phyloP scores from a whole-genome alignment of 2,329 filamentous ascomycete species.

The Incumbomyces lentus region DNA sequence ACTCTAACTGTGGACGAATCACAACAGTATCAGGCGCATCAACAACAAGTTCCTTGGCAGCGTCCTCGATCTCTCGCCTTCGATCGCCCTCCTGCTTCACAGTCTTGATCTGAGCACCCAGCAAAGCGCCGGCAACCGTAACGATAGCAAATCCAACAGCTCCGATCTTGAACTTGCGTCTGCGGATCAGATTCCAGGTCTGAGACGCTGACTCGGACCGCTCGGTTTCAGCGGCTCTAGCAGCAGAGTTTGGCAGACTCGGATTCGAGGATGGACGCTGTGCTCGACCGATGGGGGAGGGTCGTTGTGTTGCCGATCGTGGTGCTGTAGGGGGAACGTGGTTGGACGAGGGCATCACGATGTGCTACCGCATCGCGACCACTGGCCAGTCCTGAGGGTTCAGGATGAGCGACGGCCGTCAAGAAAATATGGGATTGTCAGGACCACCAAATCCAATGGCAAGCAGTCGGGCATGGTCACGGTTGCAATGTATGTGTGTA shows the following conservation, averaged over 20 bases:
- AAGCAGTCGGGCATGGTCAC: too few species aligned
- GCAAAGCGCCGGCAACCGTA: not conserved
- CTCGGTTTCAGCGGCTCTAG: not conserved
- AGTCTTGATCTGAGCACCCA: constrained; percentile 4
- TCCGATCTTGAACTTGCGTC: not conserved
- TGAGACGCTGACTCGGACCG: not conserved
- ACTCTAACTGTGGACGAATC: too few species aligned
- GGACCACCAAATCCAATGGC: too few species aligned
- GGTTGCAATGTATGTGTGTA: too few species aligned
- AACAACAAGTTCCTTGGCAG: constrained; percentile 1
- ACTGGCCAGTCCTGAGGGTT: too few species aligned
- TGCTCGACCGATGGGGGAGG: not conserved
- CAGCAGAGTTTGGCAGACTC: not conserved
- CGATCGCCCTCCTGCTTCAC: constrained; percentile 4
- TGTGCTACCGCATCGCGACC: too few species aligned
- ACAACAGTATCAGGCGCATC: not conserved
- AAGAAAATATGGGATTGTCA: too few species aligned
- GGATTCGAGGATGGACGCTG: not conserved
- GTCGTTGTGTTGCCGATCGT: not conserved
- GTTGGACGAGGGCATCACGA: too few species aligned
- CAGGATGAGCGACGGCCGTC: too few species aligned
- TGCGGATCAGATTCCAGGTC: not conserved
- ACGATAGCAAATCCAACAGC: constrained; percentile 1
- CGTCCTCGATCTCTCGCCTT: not conserved
- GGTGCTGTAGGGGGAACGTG: too few species aligned